Base-by-base conservation (phyloP, 2,329 filamentous ascomycete genomes). In the Talaromyces albobiverticillius region DNA sequence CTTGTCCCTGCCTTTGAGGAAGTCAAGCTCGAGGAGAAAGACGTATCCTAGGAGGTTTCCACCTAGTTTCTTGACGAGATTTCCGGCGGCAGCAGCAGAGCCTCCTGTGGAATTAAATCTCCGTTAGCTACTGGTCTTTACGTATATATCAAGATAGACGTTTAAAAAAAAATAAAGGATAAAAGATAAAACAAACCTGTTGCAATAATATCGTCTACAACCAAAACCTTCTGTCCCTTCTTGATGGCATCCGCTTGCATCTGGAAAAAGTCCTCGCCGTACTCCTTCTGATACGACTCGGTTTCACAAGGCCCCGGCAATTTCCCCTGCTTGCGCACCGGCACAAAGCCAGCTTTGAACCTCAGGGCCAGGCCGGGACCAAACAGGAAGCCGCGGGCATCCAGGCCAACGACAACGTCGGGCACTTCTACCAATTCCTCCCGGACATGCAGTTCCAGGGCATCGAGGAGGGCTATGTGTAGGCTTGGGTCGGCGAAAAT, bases 161-260 rank as follows among this genome's bases (percentile, higher is more conserved):
- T 20, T 5, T 11, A 40, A 14, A 51, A n/a, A 46, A n/a, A 29
- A 32, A 45, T 31, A 32, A 32, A 43, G 16, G 16, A 18, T 31
- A 42, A 36, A 36, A 42, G 22, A 23, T 34, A 32, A 22, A 38
- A 47, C 43, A 46, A 80, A 96, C 93, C 93, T 61, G 94, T 99
- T 54, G 94, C 94, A 77, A 99, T 97, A 68, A 99, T 95, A 72
- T 99, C 94, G 73, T 99, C 94, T 29, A 99, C 91, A 61, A 99
- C 82, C 59, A 99, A 78, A 55, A 96, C 93, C 72, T 87, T 92
- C 77, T 96, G 90, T 32, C 92, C 92, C 49, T 84, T 81, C 76
- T 88, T 86, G 66, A 99, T 86, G 42, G 87, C 87, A 72, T 88
- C 91, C 62, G 82, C 79, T 79, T 99, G 94, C 79, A 99, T 95